phyloP scores from a whole-genome alignment of 2,329 filamentous ascomycete species.

The Lachnellula hyalina region DNA sequence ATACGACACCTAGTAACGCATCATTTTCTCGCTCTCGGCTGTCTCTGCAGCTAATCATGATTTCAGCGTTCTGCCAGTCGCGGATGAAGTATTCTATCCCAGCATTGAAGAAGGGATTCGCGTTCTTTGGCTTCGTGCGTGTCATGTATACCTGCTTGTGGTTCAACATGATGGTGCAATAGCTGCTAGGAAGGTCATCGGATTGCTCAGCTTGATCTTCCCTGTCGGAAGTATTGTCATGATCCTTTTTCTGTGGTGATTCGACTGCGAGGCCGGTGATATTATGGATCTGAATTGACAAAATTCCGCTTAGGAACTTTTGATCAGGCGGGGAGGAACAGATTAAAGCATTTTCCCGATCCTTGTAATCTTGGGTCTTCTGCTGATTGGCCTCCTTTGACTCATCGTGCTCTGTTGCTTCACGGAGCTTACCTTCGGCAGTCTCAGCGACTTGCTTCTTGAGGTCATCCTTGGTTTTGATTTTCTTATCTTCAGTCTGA shows the following conservation, averaged over 20 bases:
- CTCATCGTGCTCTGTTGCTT: constrained; percentile 52
- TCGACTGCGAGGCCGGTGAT: constrained; percentile 27
- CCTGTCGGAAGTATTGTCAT: constrained; percentile 33
- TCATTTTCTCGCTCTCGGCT: constrained; percentile 65
- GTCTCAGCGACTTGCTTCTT: constrained; percentile 49
- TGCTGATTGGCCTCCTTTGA: constrained; percentile 60
- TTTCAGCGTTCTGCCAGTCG: constrained; percentile 61
- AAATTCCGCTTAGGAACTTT: constrained; percentile 58
- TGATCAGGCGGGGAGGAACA: constrained; percentile 61
- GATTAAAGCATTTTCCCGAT: constrained; percentile 57
- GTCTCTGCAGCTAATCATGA: constrained; percentile 64
- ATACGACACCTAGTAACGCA: constrained; percentile 63
- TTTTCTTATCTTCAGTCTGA: constrained; percentile 55
- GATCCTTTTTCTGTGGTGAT: constrained; percentile 19
- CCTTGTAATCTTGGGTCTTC: constrained; percentile 60
- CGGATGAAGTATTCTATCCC: constrained; percentile 67
- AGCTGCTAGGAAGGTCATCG: constrained; percentile 62
- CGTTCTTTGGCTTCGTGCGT: constrained; percentile 71
- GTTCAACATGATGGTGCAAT: constrained; percentile 69
- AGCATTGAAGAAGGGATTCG: constrained; percentile 74
- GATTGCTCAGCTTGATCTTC: constrained; percentile 56
- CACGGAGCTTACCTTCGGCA: constrained; percentile 59
- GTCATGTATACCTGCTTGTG: constrained; percentile 66
- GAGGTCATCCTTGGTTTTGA: constrained; percentile 54
- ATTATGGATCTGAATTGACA: constrained; percentile 35